Conservation (phyloP, 805 yeast species). For the Sungouiozyma intestinalis region DNA sequence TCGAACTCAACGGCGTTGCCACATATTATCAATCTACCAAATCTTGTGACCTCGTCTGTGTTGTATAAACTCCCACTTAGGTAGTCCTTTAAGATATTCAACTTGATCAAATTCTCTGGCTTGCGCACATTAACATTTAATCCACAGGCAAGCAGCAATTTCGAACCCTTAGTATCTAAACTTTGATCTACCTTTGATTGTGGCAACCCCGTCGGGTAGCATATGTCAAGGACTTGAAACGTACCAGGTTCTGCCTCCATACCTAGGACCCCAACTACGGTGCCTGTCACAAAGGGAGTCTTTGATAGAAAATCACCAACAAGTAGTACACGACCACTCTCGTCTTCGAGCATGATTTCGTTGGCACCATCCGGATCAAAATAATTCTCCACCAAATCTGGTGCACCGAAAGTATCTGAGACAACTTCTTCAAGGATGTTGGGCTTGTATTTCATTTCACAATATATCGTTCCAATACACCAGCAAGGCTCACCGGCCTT, state of each 20-base stretch:
- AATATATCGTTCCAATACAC: constrained; percentile 79
- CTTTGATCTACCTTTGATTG: constrained; percentile 29
- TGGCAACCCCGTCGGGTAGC: constrained; percentile 55
- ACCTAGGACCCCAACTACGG: constrained; percentile 79
- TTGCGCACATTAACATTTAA: constrained; percentile 42
- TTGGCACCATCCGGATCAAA: constrained; percentile 45
- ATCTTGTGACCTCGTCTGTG: constrained; percentile 24
- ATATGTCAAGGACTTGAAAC: constrained; percentile 73
- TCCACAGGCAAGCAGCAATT: constrained; percentile 72
- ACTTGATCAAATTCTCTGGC: constrained; percentile 32
- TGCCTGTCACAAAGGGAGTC: constrained; percentile 72
- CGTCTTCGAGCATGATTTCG: constrained; percentile 76
- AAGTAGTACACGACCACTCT: constrained; percentile 73
- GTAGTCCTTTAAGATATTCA: constrained; percentile 57
- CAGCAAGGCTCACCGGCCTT: constrained; percentile 44
- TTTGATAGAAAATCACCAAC: constrained; percentile 48
- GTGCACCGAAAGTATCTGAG: constrained; percentile 36
- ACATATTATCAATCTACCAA: constrained; percentile 50
- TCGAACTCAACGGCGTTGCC: constrained; percentile 52
- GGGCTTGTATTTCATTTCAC: constrained; percentile 78
- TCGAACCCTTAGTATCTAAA: constrained; percentile 16
- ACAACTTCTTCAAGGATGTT: constrained; percentile 76
- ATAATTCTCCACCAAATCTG: constrained; percentile 36
- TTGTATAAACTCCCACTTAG: constrained; percentile 59
- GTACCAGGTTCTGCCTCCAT: constrained; percentile 75